Base-by-base conservation (phyloP, 2,329 filamentous ascomycete genomes). In the Dichotomopilus funicola region DNA sequence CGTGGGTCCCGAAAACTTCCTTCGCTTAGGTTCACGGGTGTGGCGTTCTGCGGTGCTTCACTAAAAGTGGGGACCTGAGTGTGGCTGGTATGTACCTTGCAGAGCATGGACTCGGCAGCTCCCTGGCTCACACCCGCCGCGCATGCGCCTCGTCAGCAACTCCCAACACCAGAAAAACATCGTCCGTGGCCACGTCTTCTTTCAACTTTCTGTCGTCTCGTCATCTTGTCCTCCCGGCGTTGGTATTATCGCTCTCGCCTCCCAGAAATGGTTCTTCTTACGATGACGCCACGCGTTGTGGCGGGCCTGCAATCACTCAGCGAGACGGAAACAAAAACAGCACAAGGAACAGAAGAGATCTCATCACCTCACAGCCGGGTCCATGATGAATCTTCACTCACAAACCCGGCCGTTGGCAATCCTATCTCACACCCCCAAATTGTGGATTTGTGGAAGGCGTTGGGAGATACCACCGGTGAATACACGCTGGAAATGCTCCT, bases 371-470 rank as follows among this genome's bases (percentile, higher is more conserved):
- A 27, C 19, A 27, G 19, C 19, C 19, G 19, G 19, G 19, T 27
- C 19, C 19, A 27, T 27, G 53, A 45, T 19, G 78, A 83, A 40
- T 79, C 82, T 8, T 71, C 72, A 0, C 71, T 88, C 12, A 66
- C 69, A 1, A 67, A 76, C 0, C 75, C 80, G 1, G 67, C 72
- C 31, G 65, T 82, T 37, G 88, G 86, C 49, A 82, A 82, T 3
- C 86, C 88, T 34, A 85, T 92, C 62, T 83, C 86, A 2, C 88
- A 92, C 67, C 71, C 73, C 51, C 86, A 91, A 64, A 72, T 91
- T 13, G 70, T 91, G 51, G 71, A 79, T 42, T 70, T 90, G 0
- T 85, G 85, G 67, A 79, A 73, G 59, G 66, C 70, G 1, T 70
- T 88, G 6, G 77, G 73, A 60, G 46, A 53, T 31, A 53, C 36